Percentiles rank a stretch among this genome's conserved stretches.
phyloP scores from a whole-genome alignment of 139 green algal species.

The Ostreobium quekettii region DNA sequence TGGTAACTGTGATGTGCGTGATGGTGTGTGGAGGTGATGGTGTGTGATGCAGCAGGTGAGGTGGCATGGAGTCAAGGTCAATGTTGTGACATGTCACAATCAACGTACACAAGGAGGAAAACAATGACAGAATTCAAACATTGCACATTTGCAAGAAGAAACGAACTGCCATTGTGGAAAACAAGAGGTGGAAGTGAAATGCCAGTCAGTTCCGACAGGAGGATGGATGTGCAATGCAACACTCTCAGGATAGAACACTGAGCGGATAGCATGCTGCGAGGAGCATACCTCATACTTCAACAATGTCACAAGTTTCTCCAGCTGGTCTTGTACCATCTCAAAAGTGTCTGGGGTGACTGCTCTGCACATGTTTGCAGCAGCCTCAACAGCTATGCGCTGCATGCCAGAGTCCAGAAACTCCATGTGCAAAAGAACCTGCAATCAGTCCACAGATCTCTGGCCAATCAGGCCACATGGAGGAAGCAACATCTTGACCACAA shows the following conservation, averaged over 20 bases:
- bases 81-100: too few species aligned
- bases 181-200: background rate
- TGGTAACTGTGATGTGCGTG: background rate
- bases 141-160: too few species aligned
- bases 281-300: background rate
- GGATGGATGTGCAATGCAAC: background rate
- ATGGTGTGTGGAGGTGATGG: background rate
- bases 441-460: background rate
- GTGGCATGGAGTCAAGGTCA: too few species aligned
- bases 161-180: background rate
- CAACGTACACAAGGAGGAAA: too few species aligned
- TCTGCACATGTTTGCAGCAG: conserved; percentile 10
- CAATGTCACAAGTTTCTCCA: conserved; percentile 9
- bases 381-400: background rate
- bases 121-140: too few species aligned
- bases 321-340: background rate
- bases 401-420: background rate
- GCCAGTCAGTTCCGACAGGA: background rate
- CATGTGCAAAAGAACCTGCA: background rate
- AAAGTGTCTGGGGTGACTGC: conserved; percentile 6
- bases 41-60: too few species aligned
- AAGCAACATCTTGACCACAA: background rate
- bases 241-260: background rate
- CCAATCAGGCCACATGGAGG: background rate
- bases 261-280: background rate